Evolutionary conservation across 2,329 filamentous ascomycete genomes (phyloP).

Genomic region (Claviceps cyperi): DNA sequence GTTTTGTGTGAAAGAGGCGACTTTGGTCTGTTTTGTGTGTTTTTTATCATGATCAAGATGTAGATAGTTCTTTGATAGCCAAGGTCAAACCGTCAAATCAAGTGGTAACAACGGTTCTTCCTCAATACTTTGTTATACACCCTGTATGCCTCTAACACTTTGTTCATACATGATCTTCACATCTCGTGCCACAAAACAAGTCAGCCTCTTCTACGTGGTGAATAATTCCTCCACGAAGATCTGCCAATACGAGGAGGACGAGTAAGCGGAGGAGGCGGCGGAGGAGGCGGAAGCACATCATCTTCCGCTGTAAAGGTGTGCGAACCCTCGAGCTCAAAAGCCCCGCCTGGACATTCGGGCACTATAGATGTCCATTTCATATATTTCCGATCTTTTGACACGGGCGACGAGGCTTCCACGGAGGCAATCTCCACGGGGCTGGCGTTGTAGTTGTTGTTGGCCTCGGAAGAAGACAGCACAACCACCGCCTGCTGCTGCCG

Average conservation of each 20-base stretch:
- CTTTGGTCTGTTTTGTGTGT: background rate
- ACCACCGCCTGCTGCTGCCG: background rate
- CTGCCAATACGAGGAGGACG: background rate
- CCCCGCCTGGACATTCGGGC: slow-evolving; percentile 11
- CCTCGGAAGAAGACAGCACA: background rate
- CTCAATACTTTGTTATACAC: too few species aligned
- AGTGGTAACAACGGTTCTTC: too few species aligned
- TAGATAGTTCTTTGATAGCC: background rate
- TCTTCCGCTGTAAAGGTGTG: slow-evolving; percentile 7
- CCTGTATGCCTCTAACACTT: too few species aligned
- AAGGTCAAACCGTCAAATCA: background rate
- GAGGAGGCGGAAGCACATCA: background rate
- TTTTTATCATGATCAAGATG: slow-evolving; percentile 4
- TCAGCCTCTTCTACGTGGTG: background rate
- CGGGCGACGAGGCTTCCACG: slow-evolving; percentile 3
- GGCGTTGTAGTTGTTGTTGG: slow-evolving; percentile 10
- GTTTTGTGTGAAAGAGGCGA: slow-evolving; percentile 8
- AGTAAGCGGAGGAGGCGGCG: background rate
- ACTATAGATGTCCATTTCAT: background rate
- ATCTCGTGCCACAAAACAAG: background rate
- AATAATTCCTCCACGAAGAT: background rate
- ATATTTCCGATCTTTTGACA: background rate
- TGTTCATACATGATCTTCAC: background rate
- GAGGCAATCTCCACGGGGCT: slow-evolving; percentile 40
- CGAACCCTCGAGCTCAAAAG: slow-evolving; percentile 32